phyloP scores from a whole-genome alignment of 495 filamentous ascomycete species.

The Penicillium crystallinum region DNA sequence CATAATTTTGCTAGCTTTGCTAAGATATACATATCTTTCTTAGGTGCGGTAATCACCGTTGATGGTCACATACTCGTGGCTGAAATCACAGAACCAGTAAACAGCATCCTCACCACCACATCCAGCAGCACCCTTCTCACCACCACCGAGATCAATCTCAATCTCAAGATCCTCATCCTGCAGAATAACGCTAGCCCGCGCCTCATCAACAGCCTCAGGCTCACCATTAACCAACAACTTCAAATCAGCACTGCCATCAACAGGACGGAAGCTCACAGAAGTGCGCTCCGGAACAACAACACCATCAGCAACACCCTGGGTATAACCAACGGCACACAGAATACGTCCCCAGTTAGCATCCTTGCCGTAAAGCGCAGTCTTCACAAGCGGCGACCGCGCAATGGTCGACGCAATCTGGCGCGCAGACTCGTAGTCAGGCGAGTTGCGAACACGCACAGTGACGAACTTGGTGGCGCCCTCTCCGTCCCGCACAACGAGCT shows the following conservation, averaged over 20 bases:
- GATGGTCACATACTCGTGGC: slow-evolving; percentile 94
- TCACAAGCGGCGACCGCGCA: slow-evolving; percentile 90
- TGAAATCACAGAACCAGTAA: slow-evolving; percentile 97
- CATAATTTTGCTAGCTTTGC: neutral
- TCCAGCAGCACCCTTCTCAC: slow-evolving; percentile 34
- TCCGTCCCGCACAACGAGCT: slow-evolving; percentile 91
- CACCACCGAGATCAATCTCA: slow-evolving; percentile 58
- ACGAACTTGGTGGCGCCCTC: slow-evolving; percentile 99
- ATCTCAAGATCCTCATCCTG: slow-evolving; percentile 84
- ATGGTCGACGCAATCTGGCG: slow-evolving; percentile 77
- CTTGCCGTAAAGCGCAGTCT: slow-evolving; percentile 93
- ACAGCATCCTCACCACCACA: slow-evolving; percentile 66
- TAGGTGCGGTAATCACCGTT: slow-evolving; percentile 88
- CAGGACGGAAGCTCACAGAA: slow-evolving; percentile 86
- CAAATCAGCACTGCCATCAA: slow-evolving; percentile 73
- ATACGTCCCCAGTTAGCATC: slow-evolving; percentile 99
- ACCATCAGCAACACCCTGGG: slow-evolving; percentile 58
- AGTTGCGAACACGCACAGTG: slow-evolving; percentile 77
- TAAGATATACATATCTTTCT: slow-evolving; percentile 7
- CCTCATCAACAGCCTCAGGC: slow-evolving; percentile 89
- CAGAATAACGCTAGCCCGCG: slow-evolving; percentile 76
- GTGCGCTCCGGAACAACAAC: slow-evolving; percentile 75
- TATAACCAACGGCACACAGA: slow-evolving; percentile 89
- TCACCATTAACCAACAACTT: slow-evolving; percentile 86
- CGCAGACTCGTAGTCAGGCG: slow-evolving; percentile 58